Evolutionary conservation across 768 basidiomycete genomes (phyloP).

Genomic region (Cantharellus anzutake): DNA sequence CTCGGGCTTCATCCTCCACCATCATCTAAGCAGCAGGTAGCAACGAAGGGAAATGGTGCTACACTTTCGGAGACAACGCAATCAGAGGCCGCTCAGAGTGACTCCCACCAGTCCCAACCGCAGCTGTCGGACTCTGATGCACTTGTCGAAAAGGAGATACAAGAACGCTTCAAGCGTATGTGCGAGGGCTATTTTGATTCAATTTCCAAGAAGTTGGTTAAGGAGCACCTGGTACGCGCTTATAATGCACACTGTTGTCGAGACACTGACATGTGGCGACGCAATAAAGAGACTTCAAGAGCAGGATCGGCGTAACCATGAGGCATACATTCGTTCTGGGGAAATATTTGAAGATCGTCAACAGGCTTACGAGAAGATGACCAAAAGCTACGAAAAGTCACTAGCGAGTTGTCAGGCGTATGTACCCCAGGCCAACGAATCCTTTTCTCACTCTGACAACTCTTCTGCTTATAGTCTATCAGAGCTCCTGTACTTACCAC

Average conservation of each 20-base stretch:
- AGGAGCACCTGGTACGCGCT: conserved; percentile 64
- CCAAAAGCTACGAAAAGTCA: conserved; percentile 83
- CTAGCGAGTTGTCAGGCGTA: conserved; percentile 77
- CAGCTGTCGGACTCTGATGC: conserved; percentile 29
- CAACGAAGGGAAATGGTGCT: not conserved
- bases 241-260: not conserved
- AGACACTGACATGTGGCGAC: conserved; percentile 1
- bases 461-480: conserved; percentile 41
- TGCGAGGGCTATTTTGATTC: conserved; percentile 86
- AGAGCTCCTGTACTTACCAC: conserved; percentile 66
- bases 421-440: conserved; percentile 12
- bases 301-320: conserved; percentile 90
- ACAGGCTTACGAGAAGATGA: conserved; percentile 98
- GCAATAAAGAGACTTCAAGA: conserved; percentile 69
- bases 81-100: conserved; percentile 18
- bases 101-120: conserved; percentile 1
- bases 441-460: not conserved
- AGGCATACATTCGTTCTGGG: conserved; percentile 97
- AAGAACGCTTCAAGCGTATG: conserved; percentile 80
- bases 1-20: conserved; percentile 49
- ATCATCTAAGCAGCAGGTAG: conserved; percentile 38
- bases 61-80: conserved; percentile 22
- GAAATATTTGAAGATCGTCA: conserved; percentile 99
- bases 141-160: conserved; percentile 67
- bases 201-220: conserved; percentile 77